Conservation (phyloP, 2,329 filamentous ascomycete genomes). For the Herpomyces periplanetae region DNA sequence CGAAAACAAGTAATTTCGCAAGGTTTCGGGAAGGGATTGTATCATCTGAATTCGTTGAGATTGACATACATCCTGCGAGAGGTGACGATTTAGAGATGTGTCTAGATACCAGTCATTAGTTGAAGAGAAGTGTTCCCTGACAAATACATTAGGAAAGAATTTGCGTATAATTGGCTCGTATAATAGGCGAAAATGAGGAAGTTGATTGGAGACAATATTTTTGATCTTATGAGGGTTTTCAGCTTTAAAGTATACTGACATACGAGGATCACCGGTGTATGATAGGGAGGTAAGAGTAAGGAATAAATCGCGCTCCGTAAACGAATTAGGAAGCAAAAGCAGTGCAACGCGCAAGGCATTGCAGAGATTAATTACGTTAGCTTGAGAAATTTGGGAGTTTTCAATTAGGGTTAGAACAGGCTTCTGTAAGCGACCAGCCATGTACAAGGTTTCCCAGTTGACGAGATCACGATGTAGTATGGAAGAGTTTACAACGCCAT, state of each 20-base stretch:
- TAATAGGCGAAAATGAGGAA: conserved; percentile 56
- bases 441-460: conserved; percentile 71
- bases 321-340: conserved; percentile 39
- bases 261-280: conserved; percentile 83
- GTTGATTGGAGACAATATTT: conserved; percentile 74
- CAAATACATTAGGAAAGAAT: no score
- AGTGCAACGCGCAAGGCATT: conserved; percentile 66
- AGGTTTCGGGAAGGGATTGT: no score
- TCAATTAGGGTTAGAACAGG: conserved; percentile 90
- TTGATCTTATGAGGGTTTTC: conserved; percentile 70
- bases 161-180: conserved; percentile 75
- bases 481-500: conserved; percentile 75
- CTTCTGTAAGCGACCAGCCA: conserved; percentile 84
- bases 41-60: no score
- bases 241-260: conserved; percentile 49
- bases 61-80: no score
- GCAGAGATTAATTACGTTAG: conserved; percentile 79
- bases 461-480: conserved; percentile 53
- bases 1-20: no score
- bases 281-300: conserved; percentile 64
- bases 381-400: conserved; percentile 56
- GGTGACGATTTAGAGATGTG: no score
- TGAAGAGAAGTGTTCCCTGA: no score
- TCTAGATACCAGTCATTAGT: no score
- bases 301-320: conserved; percentile 60